Evolutionary conservation across 2,329 filamentous ascomycete genomes (phyloP), one percentile per base, ranked within the genome.

Genomic region (Trichoderma gracile): DNA sequence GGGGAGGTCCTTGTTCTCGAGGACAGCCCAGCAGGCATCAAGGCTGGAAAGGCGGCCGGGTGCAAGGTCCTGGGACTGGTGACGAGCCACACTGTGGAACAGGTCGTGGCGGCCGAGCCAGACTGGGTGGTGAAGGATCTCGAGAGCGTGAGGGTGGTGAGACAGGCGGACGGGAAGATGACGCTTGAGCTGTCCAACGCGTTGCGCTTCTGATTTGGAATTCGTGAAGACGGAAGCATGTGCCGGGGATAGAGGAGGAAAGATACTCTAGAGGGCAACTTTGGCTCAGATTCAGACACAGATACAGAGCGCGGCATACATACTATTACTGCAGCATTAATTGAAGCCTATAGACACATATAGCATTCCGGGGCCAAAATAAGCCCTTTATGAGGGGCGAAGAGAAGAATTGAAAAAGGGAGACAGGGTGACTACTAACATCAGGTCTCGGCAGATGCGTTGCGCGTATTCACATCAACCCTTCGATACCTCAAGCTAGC

Each of bases 101-200:
- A 93, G 78, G 83, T 96, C 56, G 78, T 82, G 66, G 85, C 84
- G 53, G 92, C 92, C 5, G 89, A 86, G n/a, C 92, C 93, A 50
- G 92, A 97, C 79, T 96, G 91, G 88, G 87, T 97, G 58, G 89
- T 97, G 64, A 81, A 82, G 76, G 92, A 97, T 77, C 81, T 97
- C 78, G 81, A 83, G 64, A 93, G 90, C 68, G 86, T 96, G 67
- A 85, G 78, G 70, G 79, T 96, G 71, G 78, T 86, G 66, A 80
- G 83, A 59, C 78, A 78, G 68, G 79, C 82, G 66, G 83, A 80
- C 57, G 87, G 86, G n/a, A 78, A 78, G 68, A 83, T 90, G 62
- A 85, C 84, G 68, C 76, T 96, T 68, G 86, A 92, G 78, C 86
- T 96, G 69, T 79, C 77, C 65, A 82, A 92, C 75, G 85, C 85